Evolutionary conservation across 176 grass and related monocot genomes (phyloP).

Genomic region (Lolium rigidum): DNA sequence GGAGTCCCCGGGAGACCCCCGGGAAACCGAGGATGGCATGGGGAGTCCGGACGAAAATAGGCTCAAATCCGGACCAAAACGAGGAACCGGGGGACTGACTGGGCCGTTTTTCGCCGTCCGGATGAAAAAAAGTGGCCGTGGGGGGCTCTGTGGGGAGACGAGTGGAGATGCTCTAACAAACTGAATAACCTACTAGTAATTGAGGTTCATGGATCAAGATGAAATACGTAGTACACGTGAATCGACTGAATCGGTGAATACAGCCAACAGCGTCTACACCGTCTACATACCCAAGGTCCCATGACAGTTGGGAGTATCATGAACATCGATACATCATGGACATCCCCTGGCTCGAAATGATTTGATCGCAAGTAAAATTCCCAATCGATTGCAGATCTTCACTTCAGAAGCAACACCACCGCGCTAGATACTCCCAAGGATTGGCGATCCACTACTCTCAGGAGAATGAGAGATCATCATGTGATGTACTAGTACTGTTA

Average conservation of each 20-base stretch:
- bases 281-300: conserved; percentile 17
- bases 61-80: too few species aligned
- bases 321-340: not conserved
- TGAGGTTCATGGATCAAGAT: not conserved
- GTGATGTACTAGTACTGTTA: not conserved
- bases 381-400: conserved; percentile 50
- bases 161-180: too few species aligned
- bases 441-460: not conserved
- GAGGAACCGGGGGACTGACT: too few species aligned
- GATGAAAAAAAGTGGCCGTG: too few species aligned
- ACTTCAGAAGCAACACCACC: conserved; percentile 33
- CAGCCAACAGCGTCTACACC: not conserved
- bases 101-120: too few species aligned
- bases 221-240: not conserved
- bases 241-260: not conserved
- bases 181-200: not conserved
- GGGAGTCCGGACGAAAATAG: too few species aligned
- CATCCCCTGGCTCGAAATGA: conserved; percentile 29
- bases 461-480: too few species aligned
- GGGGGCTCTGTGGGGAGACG: too few species aligned
- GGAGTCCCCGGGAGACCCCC: too few species aligned
- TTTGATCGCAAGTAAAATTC: conserved; percentile 25
- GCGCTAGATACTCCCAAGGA: not conserved
- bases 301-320: not conserved
- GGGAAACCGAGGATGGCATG: too few species aligned